These are phyloP conservation scores for Marchantia polymorpha DNA, from an alignment of 225 moss, liverwort and hornwort species.

Conservation along the genomic window DNA sequence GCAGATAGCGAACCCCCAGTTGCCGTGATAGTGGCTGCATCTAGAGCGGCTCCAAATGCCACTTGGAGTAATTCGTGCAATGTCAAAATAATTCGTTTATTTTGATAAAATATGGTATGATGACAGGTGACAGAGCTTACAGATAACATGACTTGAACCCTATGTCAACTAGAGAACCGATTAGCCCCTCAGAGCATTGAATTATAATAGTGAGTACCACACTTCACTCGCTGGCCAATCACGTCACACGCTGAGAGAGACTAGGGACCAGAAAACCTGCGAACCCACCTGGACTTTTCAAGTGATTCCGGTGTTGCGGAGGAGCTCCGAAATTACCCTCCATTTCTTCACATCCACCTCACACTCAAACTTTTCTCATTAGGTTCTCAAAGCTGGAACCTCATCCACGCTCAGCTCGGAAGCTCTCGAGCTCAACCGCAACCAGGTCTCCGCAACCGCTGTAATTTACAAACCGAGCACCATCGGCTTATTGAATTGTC, in stretches of 20 bases:
- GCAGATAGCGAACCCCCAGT: too few relatives aligned
- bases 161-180: not conserved
- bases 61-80: too few relatives aligned
- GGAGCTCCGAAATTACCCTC: constrained; percentile 12
- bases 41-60: too few relatives aligned
- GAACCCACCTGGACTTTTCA: constrained; percentile 25
- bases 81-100: too few relatives aligned
- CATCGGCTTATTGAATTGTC: not conserved
- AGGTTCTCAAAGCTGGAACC: not conserved
- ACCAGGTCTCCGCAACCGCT: not conserved
- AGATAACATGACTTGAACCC: not conserved
- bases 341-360: constrained; percentile 25
- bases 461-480: not conserved
- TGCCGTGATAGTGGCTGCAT: too few relatives aligned
- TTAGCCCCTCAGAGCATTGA: not conserved
- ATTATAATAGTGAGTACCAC: not conserved
- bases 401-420: not conserved
- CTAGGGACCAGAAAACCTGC: not conserved
- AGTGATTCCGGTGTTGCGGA: constrained; percentile 8
- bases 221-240: not conserved
- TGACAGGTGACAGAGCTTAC: too few relatives aligned
- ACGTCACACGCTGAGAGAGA: not conserved
- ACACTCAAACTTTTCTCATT: not conserved
- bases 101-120: too few relatives aligned
- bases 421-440: not conserved